Conservation (phyloP, 768 basidiomycete genomes). For the Auriculariales sp. region DNA sequence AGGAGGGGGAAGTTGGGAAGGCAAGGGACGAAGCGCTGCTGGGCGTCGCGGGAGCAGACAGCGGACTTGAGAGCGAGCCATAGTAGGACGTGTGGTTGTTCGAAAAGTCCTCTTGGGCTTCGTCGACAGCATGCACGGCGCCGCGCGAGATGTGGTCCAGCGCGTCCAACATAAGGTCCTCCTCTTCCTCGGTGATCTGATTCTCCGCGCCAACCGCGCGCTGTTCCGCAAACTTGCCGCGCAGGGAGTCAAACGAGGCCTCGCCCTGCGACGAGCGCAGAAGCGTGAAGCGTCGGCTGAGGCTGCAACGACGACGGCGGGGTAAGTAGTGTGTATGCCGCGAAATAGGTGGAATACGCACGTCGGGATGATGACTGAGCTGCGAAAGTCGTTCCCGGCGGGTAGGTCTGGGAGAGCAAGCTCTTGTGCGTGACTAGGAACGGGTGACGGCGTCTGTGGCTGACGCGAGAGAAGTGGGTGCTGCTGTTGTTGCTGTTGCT, state of each 20-base stretch:
- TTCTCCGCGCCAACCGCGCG: conserved; percentile 51
- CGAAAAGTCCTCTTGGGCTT: neutral
- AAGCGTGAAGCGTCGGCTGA: conserved; percentile 70
- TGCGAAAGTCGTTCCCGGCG: conserved; percentile 64
- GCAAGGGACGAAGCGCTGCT: conserved; percentile 1
- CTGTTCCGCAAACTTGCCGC: conserved; percentile 58
- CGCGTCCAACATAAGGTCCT: conserved; percentile 70
- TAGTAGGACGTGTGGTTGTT: neutral
- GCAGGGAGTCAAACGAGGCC: conserved; percentile 50
- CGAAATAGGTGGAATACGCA: conserved; percentile 26
- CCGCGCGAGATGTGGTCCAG: conserved; percentile 29
- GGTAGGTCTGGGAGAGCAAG: conserved; percentile 40
- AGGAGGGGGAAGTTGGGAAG: conserved; percentile 15
- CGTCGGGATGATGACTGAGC: conserved; percentile 77
- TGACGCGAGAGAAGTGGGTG: too few relatives aligned
- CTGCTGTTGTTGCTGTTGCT: too few relatives aligned
- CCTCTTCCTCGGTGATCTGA: conserved; percentile 67
- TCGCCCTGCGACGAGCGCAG: conserved; percentile 55
- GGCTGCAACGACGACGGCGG: conserved; percentile 27
- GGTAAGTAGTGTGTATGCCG: conserved; percentile 9
- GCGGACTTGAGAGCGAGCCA: neutral
- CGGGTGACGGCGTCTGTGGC: conserved; percentile 11
- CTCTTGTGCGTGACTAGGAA: conserved; percentile 12
- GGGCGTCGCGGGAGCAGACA: neutral
- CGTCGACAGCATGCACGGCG: neutral